Evolutionary conservation across 1,139 yeast species (phyloP).

Genomic region (Debaryomyces sp.): DNA sequence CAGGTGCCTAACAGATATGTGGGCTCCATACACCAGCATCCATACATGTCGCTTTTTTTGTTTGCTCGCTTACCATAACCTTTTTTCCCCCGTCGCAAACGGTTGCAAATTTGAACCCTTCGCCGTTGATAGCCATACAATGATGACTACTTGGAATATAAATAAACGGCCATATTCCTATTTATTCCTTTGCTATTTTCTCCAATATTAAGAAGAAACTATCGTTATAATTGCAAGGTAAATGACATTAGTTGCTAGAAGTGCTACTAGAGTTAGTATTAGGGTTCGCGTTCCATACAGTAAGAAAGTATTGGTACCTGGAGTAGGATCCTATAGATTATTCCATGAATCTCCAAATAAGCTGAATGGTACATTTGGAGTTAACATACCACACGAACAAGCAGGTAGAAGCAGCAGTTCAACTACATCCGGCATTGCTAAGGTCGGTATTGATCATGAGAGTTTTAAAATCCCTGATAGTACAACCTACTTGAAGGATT

Average conservation of each 20-base stretch:
- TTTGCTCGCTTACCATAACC: conserved; percentile 16
- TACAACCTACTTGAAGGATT: conserved; percentile 36
- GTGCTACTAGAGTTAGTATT: conserved; percentile 3
- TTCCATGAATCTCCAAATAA: conserved; percentile 24
- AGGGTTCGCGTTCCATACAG: neutral
- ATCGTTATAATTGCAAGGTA: neutral
- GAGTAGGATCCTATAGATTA: conserved; percentile 8
- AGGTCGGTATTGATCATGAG: conserved; percentile 5
- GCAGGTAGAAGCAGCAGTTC: neutral
- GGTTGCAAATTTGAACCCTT: conserved; percentile 9
- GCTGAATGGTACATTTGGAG: conserved; percentile 15
- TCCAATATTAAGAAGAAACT: neutral
- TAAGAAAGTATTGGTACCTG: neutral
- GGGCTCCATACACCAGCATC: neutral
- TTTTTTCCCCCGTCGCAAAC: conserved; percentile 8
- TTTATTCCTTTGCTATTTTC: neutral
- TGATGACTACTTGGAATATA: neutral
- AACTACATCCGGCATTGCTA: conserved; percentile 7
- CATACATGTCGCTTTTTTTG: neutral
- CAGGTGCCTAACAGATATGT: neutral
- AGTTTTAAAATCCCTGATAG: conserved; percentile 3
- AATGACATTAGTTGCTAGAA: conserved; percentile 4
- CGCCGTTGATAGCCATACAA: conserved; percentile 6
- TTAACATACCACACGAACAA: conserved; percentile 5
- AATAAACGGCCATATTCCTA: conserved; percentile 1